Conservation (phyloP, 148 eudicot species). For the Bassia scoparia region DNA sequence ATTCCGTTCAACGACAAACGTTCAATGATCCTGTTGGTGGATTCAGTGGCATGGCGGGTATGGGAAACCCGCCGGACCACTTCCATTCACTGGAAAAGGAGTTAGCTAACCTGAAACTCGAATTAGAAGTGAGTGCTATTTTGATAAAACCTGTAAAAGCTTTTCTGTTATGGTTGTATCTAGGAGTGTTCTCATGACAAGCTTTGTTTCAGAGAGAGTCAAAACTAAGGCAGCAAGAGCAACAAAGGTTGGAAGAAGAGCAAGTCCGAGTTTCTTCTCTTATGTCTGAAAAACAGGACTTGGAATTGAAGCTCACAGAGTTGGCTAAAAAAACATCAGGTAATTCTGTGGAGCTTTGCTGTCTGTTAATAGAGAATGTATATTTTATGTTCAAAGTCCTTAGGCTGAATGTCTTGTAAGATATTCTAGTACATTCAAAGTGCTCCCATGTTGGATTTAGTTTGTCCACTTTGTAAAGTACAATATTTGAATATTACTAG, state of each 20-base stretch:
- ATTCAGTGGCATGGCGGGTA: conserved; percentile 40
- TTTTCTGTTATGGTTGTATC: not conserved
- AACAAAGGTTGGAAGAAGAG: conserved; percentile 59
- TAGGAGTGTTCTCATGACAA: conserved; percentile 18
- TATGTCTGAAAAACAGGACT: conserved; percentile 62
- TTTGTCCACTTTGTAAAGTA: not conserved
- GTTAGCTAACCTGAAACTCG: conserved; percentile 57
- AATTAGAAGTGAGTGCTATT: conserved; percentile 56
- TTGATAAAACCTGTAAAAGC: not conserved
- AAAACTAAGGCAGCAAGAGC: conserved; percentile 79
- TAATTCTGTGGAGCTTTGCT: conserved; percentile 3
- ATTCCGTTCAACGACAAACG: conserved; percentile 79
- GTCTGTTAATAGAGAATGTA: not conserved
- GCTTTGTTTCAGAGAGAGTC: conserved; percentile 56
- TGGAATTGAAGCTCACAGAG: conserved; percentile 68
- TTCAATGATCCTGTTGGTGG: conserved; percentile 45
- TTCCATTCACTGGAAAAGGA: conserved; percentile 74
- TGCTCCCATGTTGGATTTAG: not conserved
- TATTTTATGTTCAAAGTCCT: not conserved
- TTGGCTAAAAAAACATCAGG: conserved; percentile 54
- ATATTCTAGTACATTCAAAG: not conserved
- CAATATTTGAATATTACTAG: not conserved
- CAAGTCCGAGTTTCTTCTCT: conserved; percentile 59
- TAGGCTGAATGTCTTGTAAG: not conserved
- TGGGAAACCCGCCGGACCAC: conserved; percentile 60